Percentiles rank a stretch among this genome's conserved stretches.
Conservation (phyloP, 352 stramenopile genomes). For the Phytophthora lateralis region DNA sequence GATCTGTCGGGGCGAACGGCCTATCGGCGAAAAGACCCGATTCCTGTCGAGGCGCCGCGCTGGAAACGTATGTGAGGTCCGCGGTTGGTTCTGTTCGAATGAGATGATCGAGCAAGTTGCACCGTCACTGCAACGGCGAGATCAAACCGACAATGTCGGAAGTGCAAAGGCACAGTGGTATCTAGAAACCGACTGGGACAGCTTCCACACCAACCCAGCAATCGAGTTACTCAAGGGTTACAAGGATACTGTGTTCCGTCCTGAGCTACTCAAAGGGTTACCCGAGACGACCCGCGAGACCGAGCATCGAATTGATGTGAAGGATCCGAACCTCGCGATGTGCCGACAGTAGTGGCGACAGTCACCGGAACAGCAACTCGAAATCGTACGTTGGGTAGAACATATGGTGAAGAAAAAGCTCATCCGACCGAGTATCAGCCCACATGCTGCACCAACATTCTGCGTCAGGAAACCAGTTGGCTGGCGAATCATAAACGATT, state of each 20-base stretch:
- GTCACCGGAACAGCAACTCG: slow-evolving; percentile 13
- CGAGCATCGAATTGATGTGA: slow-evolving; percentile 15
- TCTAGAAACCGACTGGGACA: not conserved
- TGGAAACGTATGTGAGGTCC: slow-evolving; percentile 21
- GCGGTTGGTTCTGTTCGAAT: not conserved
- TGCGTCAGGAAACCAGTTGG: not conserved
- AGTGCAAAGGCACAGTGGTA: slow-evolving; percentile 12
- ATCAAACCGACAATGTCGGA: not conserved
- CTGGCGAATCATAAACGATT: not conserved
- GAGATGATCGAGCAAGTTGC: not conserved
- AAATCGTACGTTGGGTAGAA: not conserved
- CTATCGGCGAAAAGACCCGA: slow-evolving; percentile 20
- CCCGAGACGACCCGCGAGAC: slow-evolving; percentile 4
- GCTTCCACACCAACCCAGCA: not conserved
- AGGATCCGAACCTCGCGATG: slow-evolving; percentile 5
- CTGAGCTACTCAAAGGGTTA: slow-evolving; percentile 11
- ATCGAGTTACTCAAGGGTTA: slow-evolving; percentile 2
- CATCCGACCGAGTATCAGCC: not conserved
- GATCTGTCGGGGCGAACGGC: slow-evolving; percentile 17
- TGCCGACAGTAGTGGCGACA: slow-evolving; percentile 9
- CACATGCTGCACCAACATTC: not conserved
- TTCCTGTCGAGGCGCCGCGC: slow-evolving; percentile 14
- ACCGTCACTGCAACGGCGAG: too few species aligned
- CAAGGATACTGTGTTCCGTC: not conserved
- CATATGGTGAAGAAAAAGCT: not conserved